Conservation (phyloP, 192 early-diverging fungal genomes). For the Bifiguratus adelaidae region DNA sequence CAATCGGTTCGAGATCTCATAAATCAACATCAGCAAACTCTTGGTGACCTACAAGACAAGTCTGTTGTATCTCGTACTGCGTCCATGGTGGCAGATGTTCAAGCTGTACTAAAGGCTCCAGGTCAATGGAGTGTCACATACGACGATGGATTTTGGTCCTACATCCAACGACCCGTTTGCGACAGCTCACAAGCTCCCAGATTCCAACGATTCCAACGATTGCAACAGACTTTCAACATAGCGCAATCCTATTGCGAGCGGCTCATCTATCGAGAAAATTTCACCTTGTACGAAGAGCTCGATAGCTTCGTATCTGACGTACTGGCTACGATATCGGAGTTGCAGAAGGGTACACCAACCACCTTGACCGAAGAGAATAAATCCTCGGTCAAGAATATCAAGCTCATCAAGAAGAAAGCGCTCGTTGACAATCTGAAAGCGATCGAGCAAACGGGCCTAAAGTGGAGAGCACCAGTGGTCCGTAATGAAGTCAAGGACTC, state of each 20-base stretch:
- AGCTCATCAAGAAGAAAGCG: slow-evolving; percentile 64
- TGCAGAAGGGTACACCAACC: slow-evolving; percentile 44
- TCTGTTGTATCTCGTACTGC: background rate
- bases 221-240: slow-evolving; percentile 25
- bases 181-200: no score
- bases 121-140: slow-evolving; percentile 4
- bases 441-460: slow-evolving; percentile 53
- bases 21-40: slow-evolving; percentile 28
- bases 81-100: slow-evolving; percentile 4
- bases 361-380: slow-evolving; percentile 45
- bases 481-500: slow-evolving; percentile 15
- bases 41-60: slow-evolving; percentile 11
- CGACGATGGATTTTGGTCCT: no score
- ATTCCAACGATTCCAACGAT: slow-evolving; percentile 28
- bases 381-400: slow-evolving; percentile 45
- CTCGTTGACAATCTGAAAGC: slow-evolving; percentile 68
- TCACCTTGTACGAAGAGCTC: slow-evolving; percentile 13
- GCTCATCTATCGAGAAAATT: no score
- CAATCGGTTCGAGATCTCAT: slow-evolving; percentile 66
- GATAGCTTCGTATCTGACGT: slow-evolving; percentile 40
- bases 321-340: slow-evolving; percentile 37
- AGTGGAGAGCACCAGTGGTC: slow-evolving; percentile 14
- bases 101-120: no score
- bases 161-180: no score
- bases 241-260: slow-evolving; percentile 21